Conservation (phyloP, 2,329 filamentous ascomycete genomes). For the Mollisia scopiformis region DNA sequence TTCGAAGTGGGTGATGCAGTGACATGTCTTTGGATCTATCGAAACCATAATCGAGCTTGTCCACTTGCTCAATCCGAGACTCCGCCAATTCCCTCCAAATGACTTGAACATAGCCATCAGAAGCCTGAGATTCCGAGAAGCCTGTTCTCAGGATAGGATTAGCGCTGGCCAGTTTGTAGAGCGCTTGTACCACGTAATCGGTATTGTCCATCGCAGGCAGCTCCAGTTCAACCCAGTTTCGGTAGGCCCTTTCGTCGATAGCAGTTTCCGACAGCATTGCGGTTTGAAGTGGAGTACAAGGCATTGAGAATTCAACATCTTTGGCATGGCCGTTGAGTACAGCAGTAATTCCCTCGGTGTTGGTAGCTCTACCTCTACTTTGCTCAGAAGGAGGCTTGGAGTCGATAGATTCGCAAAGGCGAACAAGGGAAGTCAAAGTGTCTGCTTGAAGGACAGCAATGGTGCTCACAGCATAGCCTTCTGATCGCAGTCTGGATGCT, state of each 20-base stretch:
- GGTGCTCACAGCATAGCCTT: conserved; percentile 59
- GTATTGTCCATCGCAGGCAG: conserved; percentile 37
- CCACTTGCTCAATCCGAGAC: conserved; percentile 41
- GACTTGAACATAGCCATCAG: conserved; percentile 60
- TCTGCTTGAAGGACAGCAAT: conserved; percentile 63
- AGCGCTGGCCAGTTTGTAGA: conserved; percentile 50
- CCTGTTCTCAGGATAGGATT: conserved; percentile 77
- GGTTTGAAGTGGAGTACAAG: conserved; percentile 74
- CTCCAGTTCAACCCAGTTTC: conserved; percentile 74
- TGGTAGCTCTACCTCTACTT: neutral
- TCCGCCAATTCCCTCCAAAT: conserved; percentile 58
- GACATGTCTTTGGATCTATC: conserved; percentile 41
- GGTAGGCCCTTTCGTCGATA: conserved; percentile 64
- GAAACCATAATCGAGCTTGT: conserved; percentile 44
- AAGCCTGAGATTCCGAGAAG: conserved; percentile 57
- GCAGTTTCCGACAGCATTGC: conserved; percentile 81
- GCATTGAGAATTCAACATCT: conserved; percentile 50
- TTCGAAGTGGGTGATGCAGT: conserved; percentile 54
- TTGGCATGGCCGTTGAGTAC: conserved; percentile 37
- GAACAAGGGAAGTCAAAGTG: conserved; percentile 44
- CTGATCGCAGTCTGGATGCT: conserved; percentile 63
- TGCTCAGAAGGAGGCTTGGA: neutral
- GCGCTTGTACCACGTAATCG: conserved; percentile 48
- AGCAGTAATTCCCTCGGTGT: neutral
- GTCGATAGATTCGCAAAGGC: conserved; percentile 32